Evolutionary conservation across 164 flowering plant species (phyloP), one percentile per base, ranked within the genome.

Genomic region (Warburgia ugandensis): DNA sequence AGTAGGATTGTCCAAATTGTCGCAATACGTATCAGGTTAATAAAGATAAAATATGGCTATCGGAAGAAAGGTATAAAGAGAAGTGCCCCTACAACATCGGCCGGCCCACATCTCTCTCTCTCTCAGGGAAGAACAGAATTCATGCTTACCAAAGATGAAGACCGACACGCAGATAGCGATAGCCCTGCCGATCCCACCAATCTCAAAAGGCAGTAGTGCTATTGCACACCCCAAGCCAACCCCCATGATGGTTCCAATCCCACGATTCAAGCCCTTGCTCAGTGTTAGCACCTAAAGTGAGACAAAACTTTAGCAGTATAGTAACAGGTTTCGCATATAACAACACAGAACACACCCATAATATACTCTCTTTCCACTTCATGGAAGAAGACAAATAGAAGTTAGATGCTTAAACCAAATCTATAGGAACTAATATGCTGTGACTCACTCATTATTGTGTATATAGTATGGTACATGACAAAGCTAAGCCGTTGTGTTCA

Each of bases 251-350:
- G 96, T 87, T 6, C 96, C 96, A 23, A 79, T 38, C n/a, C 76
- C 86, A 8, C 96, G 77, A 44, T 80, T 80, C 39, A 88, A 44
- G 5, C 91, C 94, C 68, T 88, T 88, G 53, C 88, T 62, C 5
- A 88, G 64, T 48, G 81, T 75, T n/a, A 31, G 94, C 94, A 61
- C 96, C 96, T 88, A 37, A 32, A 50, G 26, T n/a, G 22, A 9
- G 21, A 16, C 20, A 23, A 28, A n/a, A 26, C 3, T 37, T 25
- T n/a, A 26, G 16, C 19, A 49, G 4, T 17, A 27, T 26, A 51
- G 14, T 6, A 9, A n/a, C 40, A 36, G 8, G 25, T 19, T 32
- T 2, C 2, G 6, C 6, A 16, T 33, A 10, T 21, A 8, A 9
- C 29, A 7, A 29, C n/a, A n/a, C n/a, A n/a, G n/a, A n/a, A n/a